Percentiles rank a stretch among this genome's conserved stretches.
Conservation (phyloP, 306 rosid species). For the Dalbergia cochinchinensis region DNA sequence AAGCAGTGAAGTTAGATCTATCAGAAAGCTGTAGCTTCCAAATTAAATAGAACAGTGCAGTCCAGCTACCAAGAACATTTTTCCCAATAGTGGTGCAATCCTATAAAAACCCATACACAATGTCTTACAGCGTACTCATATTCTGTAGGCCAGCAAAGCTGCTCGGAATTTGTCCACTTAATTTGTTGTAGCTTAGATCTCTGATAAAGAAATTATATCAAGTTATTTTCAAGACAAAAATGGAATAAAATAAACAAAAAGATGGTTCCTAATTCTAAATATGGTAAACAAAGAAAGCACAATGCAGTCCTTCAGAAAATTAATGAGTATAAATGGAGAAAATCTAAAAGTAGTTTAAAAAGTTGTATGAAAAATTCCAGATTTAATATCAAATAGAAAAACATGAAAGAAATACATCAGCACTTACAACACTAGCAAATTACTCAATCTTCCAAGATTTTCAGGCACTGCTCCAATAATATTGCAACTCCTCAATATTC, state of each 20-base stretch:
- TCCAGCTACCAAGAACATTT: background rate
- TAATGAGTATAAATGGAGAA: background rate
- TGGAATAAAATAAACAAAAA: background rate
- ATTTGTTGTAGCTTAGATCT: slow-evolving; percentile 53
- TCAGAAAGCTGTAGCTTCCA: background rate
- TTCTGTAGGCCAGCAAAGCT: slow-evolving; percentile 24
- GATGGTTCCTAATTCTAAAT: background rate
- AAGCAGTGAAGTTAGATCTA: background rate
- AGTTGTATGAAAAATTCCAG: no score
- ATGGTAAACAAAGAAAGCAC: background rate
- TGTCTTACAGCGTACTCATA: slow-evolving; percentile 46
- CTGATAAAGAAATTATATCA: slow-evolving; percentile 34
- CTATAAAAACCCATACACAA: background rate
- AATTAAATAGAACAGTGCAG: background rate
- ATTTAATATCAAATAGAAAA: no score
- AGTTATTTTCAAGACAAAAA: background rate
- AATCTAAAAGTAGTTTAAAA: background rate
- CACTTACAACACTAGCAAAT: slow-evolving; percentile 62
- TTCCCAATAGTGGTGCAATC: slow-evolving; percentile 11
- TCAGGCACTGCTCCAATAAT: slow-evolving; percentile 47
- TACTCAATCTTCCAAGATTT: slow-evolving; percentile 51
- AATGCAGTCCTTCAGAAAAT: background rate
- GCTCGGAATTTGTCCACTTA: slow-evolving; percentile 48
- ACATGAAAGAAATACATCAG: background rate
- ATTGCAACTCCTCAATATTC: slow-evolving; percentile 58